Percentiles rank a stretch among this genome's conserved stretches.
Conservation (phyloP, 495 filamentous ascomycete genomes). For the Bacidia gigantensis region DNA sequence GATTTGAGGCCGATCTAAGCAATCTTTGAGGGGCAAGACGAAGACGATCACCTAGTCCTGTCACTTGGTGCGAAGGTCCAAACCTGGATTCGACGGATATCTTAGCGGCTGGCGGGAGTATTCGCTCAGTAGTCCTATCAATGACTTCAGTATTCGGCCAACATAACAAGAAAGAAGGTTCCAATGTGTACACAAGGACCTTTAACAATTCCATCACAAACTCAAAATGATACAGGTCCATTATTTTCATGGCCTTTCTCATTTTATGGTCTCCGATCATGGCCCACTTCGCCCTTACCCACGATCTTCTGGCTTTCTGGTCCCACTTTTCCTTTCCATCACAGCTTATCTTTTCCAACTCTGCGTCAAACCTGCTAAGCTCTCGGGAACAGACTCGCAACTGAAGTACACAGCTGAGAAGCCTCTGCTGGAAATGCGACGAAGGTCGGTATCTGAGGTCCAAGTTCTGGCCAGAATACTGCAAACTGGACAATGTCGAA, state of each 20-base stretch:
- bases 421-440: slow-evolving; percentile 8
- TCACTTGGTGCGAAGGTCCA: neutral
- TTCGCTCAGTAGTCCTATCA: neutral
- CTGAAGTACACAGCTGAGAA: slow-evolving; percentile 8
- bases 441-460: slow-evolving; percentile 5
- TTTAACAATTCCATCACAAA: slow-evolving; percentile 8
- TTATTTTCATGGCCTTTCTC: slow-evolving; percentile 6
- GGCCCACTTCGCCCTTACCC: slow-evolving; percentile 11
- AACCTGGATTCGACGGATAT: neutral
- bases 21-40: slow-evolving; percentile 2
- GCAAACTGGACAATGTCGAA: slow-evolving; percentile 6
- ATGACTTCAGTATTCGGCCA: neutral
- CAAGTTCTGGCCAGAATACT: slow-evolving; percentile 3
- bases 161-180: neutral
- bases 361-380: slow-evolving; percentile 6
- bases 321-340: slow-evolving; percentile 7
- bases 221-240: slow-evolving; percentile 10
- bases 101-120: slow-evolving; percentile 1
- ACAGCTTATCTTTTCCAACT: neutral
- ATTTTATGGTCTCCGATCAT: slow-evolving; percentile 7
- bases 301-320: slow-evolving; percentile 8
- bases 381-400: neutral
- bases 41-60: neutral
- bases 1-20: neutral
- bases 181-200: slow-evolving; percentile 5